phyloP scores from a whole-genome alignment of 1,284 basidiomycete genomes.

The Rhodotorula mucilaginosa region DNA sequence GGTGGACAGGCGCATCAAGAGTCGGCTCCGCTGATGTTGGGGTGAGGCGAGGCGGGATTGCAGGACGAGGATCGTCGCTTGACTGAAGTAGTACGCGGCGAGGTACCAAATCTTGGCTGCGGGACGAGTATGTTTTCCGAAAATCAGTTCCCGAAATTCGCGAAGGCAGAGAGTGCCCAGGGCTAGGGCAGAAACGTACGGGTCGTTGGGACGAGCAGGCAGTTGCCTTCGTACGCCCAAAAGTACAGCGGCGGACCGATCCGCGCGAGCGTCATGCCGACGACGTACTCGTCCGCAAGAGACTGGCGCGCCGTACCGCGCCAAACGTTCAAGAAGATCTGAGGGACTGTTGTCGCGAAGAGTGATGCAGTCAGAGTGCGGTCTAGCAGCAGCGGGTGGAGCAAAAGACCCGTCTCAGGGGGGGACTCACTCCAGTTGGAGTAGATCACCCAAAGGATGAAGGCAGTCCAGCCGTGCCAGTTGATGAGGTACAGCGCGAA shows the following conservation, averaged over 20 bases:
- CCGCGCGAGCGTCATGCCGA: constrained; percentile 46
- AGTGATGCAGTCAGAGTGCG: background rate
- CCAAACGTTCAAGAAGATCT: constrained; percentile 46
- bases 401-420: too few species aligned
- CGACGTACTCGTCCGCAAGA: constrained; percentile 43
- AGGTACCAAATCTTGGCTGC: constrained; percentile 44
- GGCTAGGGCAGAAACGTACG: constrained; percentile 25
- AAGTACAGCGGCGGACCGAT: constrained; percentile 48
- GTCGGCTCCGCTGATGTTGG: constrained; percentile 39
- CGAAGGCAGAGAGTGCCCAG: too few species aligned
- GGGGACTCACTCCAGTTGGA: constrained; percentile 43
- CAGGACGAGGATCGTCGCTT: constrained; percentile 43
- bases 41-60: constrained; percentile 37
- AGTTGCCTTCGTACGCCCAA: constrained; percentile 45
- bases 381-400: too few species aligned
- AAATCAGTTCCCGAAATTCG: too few species aligned
- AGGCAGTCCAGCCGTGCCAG: constrained; percentile 39
- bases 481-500: constrained; percentile 27
- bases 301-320: constrained; percentile 42
- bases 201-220: constrained; percentile 44
- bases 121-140: too few species aligned
- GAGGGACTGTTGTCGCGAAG: constrained; percentile 41
- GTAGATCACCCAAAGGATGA: constrained; percentile 39
- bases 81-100: constrained; percentile 39
- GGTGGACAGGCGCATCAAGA: constrained; percentile 6